phyloP scores from a whole-genome alignment of 331 rosid genomes.

The Prunus yedoensis region DNA sequence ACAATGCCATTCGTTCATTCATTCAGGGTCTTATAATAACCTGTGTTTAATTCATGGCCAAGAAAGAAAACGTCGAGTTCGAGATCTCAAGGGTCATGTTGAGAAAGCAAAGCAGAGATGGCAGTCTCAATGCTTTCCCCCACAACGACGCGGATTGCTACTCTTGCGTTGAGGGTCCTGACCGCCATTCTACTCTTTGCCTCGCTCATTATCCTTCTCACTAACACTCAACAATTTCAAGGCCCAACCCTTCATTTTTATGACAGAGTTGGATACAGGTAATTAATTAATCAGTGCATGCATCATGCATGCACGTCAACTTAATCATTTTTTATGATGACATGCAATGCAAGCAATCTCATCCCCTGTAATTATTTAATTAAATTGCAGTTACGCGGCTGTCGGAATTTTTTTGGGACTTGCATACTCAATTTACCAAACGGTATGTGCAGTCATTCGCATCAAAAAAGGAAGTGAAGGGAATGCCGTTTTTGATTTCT shows the following conservation, averaged over 20 bases:
- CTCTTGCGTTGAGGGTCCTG: background rate
- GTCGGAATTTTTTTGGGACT: too few relatives aligned
- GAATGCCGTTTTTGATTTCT: too few relatives aligned
- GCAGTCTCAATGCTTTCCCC: background rate
- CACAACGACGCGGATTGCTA: background rate
- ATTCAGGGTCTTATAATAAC: background rate
- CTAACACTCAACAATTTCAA: background rate
- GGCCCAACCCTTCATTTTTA: background rate
- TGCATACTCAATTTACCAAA: too few relatives aligned
- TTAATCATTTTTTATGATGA: too few relatives aligned
- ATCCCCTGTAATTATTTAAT: too few relatives aligned
- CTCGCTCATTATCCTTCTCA: background rate
- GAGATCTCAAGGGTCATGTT: background rate
- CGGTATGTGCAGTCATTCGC: too few relatives aligned
- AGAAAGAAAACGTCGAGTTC: background rate
- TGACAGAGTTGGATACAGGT: background rate
- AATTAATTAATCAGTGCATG: too few relatives aligned
- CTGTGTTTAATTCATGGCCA: background rate
- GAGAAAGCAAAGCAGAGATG: conserved; percentile 2
- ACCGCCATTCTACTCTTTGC: background rate
- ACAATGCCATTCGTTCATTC: too few relatives aligned
- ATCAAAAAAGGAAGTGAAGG: too few relatives aligned
- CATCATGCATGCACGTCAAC: too few relatives aligned
- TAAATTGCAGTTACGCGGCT: too few relatives aligned
- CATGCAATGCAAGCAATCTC: too few relatives aligned